A percentile compares a stretch with the other conserved stretches of the same genome.
Conservation (phyloP, 2,329 filamentous ascomycete species). For the Cladophialophora psammophila region DNA sequence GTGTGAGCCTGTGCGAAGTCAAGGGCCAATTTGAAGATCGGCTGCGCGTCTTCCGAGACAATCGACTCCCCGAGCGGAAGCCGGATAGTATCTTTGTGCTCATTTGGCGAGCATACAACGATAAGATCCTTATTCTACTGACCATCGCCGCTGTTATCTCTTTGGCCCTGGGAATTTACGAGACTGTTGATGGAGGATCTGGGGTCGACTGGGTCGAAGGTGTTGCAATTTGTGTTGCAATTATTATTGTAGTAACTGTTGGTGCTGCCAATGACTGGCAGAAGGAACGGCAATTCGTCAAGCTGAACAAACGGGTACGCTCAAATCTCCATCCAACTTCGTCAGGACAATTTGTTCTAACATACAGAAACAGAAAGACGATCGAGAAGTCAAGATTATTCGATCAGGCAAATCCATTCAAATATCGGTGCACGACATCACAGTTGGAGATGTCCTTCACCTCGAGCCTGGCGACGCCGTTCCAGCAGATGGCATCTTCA, state of each 20-base stretch:
- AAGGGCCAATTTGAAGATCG: slow-evolving; percentile 60
- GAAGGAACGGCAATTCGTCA: slow-evolving; percentile 71
- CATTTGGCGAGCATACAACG: slow-evolving; percentile 75
- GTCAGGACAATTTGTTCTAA: neutral
- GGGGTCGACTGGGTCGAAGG: slow-evolving; percentile 72
- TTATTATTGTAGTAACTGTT: slow-evolving; percentile 69
- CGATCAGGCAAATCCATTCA: slow-evolving; percentile 70
- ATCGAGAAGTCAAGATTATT: slow-evolving; percentile 70
- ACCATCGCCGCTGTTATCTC: slow-evolving; percentile 73
- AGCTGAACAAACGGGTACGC: slow-evolving; percentile 60
- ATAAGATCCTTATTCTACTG: slow-evolving; percentile 75
- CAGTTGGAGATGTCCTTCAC: slow-evolving; percentile 74
- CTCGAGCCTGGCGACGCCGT: slow-evolving; percentile 74
- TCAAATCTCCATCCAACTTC: slow-evolving; percentile 39
- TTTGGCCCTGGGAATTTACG: slow-evolving; percentile 72
- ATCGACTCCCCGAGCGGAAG: slow-evolving; percentile 69
- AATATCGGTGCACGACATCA: slow-evolving; percentile 70
- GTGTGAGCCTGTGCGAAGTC: slow-evolving; percentile 31
- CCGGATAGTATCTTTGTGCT: slow-evolving; percentile 66
- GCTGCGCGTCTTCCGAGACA: slow-evolving; percentile 66
- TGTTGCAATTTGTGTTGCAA: slow-evolving; percentile 70
- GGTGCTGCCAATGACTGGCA: slow-evolving; percentile 72
- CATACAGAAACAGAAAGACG: slow-evolving; percentile 56
- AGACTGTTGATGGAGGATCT: slow-evolving; percentile 62
- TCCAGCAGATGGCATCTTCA: slow-evolving; percentile 74